These are phyloP conservation scores for Boletus huronensis DNA, from an alignment of 768 basidiomycete species.

Conservation along the genomic window DNA sequence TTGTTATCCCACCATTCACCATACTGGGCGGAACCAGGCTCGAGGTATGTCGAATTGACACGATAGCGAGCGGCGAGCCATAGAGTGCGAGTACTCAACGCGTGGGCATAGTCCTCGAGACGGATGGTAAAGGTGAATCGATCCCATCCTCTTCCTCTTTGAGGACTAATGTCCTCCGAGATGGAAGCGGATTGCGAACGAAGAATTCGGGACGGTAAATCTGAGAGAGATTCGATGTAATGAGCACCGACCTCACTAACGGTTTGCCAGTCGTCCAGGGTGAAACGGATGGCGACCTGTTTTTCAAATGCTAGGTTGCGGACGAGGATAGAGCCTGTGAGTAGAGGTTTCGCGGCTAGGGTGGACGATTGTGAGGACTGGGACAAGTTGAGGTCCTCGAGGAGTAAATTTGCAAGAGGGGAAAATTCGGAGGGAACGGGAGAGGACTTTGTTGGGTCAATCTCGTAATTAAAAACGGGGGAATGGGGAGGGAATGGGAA, in stretches of 20 bases:
- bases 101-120: slow-evolving; percentile 64
- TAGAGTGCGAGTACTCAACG: slow-evolving; percentile 49
- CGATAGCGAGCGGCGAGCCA: slow-evolving; percentile 60
- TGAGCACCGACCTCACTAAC: slow-evolving; percentile 76
- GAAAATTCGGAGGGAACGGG: slow-evolving; percentile 1
- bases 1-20: slow-evolving; percentile 98
- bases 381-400: slow-evolving; percentile 37
- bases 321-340: slow-evolving; percentile 77
- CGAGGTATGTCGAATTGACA: slow-evolving; percentile 19
- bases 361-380: slow-evolving; percentile 4
- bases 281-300: slow-evolving; percentile 80
- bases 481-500: slow-evolving; percentile 28
- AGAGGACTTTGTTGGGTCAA: slow-evolving; percentile 19
- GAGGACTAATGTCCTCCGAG: not conserved
- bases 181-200: not conserved
- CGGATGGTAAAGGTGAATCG: slow-evolving; percentile 59
- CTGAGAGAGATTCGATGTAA: slow-evolving; percentile 42
- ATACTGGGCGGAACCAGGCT: slow-evolving; percentile 19
- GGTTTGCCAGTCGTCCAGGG: slow-evolving; percentile 92
- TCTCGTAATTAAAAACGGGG: slow-evolving; percentile 18
- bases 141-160: slow-evolving; percentile 42
- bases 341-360: slow-evolving; percentile 27
- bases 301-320: slow-evolving; percentile 88
- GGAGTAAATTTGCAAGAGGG: slow-evolving; percentile 29
- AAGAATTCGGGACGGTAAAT: slow-evolving; percentile 32